phyloP scores from a whole-genome alignment of 257 asterid genomes.

The Rauvolfia tetraphylla region DNA sequence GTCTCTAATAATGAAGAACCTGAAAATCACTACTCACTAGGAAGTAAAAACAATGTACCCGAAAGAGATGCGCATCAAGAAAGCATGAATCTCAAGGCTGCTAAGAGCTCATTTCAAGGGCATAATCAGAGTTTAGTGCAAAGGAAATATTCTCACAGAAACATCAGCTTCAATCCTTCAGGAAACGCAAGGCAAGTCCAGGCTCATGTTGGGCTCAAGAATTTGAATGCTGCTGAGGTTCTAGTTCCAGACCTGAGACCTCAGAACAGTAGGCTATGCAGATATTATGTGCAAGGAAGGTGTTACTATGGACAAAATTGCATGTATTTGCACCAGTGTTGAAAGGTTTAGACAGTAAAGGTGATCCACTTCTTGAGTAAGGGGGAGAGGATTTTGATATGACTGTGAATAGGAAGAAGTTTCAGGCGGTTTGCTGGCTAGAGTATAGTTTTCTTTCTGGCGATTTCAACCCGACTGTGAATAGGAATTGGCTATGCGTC shows the following conservation, averaged over 20 bases:
- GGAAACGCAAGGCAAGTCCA: conserved; percentile 8
- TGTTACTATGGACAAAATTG: conserved; percentile 66
- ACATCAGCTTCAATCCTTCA: conserved; percentile 1
- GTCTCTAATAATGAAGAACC: neutral
- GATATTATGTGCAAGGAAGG: conserved; percentile 53
- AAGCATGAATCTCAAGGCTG: neutral
- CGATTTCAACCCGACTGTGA: too few relatives aligned
- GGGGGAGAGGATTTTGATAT: neutral
- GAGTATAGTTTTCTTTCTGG: neutral
- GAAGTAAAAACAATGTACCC: neutral
- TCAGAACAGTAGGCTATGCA: conserved; percentile 36
- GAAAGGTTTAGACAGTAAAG: neutral
- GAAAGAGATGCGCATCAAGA: neutral
- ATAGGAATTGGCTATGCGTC: neutral
- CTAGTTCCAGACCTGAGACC: conserved; percentile 16
- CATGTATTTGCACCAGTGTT: conserved; percentile 37
- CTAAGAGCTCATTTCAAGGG: conserved; percentile 11
- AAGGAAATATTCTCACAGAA: neutral
- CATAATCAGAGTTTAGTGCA: neutral
- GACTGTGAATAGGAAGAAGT: neutral
- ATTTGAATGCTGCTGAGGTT: conserved; percentile 2
- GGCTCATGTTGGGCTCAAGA: conserved; percentile 9
- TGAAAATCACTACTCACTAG: neutral
- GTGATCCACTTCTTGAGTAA: neutral
- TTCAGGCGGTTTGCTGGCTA: neutral